Conservation (phyloP, 176 grass and related monocot species). For the Cocos nucifera region DNA sequence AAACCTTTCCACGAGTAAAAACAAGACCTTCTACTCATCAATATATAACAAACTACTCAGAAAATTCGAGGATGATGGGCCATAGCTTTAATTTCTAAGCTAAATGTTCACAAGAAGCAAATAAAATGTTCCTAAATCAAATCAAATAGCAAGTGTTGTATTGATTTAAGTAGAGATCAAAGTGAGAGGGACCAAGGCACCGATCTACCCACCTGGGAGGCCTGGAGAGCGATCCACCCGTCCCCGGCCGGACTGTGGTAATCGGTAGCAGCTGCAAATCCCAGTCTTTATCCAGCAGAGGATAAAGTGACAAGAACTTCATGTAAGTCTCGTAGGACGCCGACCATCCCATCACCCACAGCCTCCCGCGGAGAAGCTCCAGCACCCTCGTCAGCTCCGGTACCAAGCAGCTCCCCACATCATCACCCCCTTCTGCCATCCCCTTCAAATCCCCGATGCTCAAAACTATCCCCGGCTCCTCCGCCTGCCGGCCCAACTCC, state of each 20-base stretch:
- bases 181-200: too few species aligned
- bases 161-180: too few species aligned
- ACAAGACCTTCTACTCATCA: too few species aligned
- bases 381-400: constrained; percentile 68
- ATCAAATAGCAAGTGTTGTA: too few species aligned
- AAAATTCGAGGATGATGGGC: too few species aligned
- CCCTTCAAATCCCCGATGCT: constrained; percentile 78
- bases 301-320: constrained; percentile 84
- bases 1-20: too few species aligned
- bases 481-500: constrained; percentile 19
- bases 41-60: neutral
- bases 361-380: constrained; percentile 33
- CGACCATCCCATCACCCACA: constrained; percentile 89
- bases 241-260: constrained; percentile 31
- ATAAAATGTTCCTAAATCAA: too few species aligned
- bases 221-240: constrained; percentile 26
- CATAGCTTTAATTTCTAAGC: too few species aligned
- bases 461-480: constrained; percentile 35
- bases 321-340: constrained; percentile 81
- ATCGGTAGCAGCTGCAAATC: constrained; percentile 83
- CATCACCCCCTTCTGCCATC: constrained; percentile 39
- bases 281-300: constrained; percentile 88
- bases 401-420: constrained; percentile 32
- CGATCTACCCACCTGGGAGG: constrained; percentile 32
- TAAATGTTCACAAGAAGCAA: too few species aligned